phyloP scores from a whole-genome alignment of 768 basidiomycete genomes.

The Tylopilus sp. region DNA sequence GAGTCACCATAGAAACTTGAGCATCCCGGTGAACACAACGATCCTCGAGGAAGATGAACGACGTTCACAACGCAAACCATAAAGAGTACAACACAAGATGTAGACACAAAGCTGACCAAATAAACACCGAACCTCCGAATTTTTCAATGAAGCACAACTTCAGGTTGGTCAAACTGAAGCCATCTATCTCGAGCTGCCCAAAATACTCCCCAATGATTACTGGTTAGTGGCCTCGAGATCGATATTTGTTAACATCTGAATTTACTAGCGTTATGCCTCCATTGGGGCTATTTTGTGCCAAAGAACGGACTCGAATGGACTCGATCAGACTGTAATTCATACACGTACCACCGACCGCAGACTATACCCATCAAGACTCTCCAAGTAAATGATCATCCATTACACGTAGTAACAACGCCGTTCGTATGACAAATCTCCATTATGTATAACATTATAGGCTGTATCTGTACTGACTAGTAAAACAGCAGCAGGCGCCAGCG shows the following conservation, averaged over 20 bases:
- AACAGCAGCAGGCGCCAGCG: constrained; percentile 20
- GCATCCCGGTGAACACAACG: neutral
- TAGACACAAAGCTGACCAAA: constrained; percentile 8
- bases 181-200: too few species aligned
- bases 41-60: neutral
- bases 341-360: too few species aligned
- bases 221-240: too few species aligned
- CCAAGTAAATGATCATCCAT: neutral
- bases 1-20: constrained; percentile 20
- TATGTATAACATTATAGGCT: constrained; percentile 24
- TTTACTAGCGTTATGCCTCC: neutral
- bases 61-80: constrained; percentile 13
- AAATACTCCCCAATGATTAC: neutral
- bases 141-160: too few species aligned
- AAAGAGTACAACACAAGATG: constrained; percentile 2
- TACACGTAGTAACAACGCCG: neutral
- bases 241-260: neutral
- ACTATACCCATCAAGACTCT: neutral
- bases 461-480: constrained; percentile 13
- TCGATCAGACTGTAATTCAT: neutral
- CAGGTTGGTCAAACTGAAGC: too few species aligned
- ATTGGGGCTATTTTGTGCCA: neutral
- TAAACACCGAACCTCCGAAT: too few species aligned
- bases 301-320: too few species aligned
- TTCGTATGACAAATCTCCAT: constrained; percentile 11